Percentiles rank a stretch among this genome's conserved stretches.
These are phyloP conservation scores for Solanum lignicaule DNA, from an alignment of 257 asterid species.

Conservation along the genomic window DNA sequence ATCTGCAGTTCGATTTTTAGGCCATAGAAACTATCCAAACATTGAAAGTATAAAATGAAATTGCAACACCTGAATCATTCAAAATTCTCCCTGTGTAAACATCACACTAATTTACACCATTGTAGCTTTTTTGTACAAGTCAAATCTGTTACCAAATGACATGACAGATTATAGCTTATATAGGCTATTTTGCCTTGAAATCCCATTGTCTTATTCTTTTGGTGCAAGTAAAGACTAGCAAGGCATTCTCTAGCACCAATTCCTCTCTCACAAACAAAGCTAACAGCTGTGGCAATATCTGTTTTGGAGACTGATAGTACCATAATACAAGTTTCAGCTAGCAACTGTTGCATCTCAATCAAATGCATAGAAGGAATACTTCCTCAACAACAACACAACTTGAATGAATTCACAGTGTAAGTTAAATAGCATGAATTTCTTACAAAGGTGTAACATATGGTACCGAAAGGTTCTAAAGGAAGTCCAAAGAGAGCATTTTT, in stretches of 20 bases:
- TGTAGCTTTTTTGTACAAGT: constrained; percentile 17
- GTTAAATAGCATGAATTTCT: neutral
- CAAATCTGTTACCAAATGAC: neutral
- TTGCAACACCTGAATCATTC: constrained; percentile 13
- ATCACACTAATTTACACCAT: constrained; percentile 6
- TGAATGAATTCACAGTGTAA: neutral
- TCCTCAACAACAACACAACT: neutral
- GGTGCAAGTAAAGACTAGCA: neutral
- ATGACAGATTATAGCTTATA: neutral
- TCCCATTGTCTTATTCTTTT: neutral
- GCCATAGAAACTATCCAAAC: neutral
- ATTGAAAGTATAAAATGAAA: constrained; percentile 3
- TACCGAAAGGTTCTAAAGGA: neutral
- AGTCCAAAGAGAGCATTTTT: neutral
- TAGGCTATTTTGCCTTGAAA: neutral
- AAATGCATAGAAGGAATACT: neutral
- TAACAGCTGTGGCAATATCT: neutral
- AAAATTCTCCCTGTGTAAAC: constrained; percentile 16
- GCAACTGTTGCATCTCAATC: neutral
- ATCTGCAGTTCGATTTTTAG: neutral
- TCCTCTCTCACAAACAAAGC: neutral
- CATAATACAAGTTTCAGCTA: neutral
- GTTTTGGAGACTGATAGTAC: neutral
- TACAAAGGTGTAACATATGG: neutral
- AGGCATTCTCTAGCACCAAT: neutral